phyloP scores from a whole-genome alignment of 179 eudicot genomes.

The Silene vulgaris region DNA sequence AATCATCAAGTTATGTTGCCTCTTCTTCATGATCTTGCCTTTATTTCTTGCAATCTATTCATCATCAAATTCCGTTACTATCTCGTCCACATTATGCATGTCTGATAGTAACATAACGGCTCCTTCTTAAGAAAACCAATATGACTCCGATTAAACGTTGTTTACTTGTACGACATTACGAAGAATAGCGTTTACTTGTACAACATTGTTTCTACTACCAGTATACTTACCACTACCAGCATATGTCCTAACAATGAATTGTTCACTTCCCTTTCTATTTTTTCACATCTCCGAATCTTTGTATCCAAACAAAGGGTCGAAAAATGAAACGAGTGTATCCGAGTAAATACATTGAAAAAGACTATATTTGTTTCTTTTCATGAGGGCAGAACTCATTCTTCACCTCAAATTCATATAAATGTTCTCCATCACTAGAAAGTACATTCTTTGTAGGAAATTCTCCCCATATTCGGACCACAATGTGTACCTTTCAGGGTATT shows the following conservation, averaged over 20 bases:
- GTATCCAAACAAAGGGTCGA: neutral
- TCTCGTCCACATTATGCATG: neutral
- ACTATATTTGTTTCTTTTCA: conserved; percentile 1
- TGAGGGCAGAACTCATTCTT: conserved; percentile 12
- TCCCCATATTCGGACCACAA: conserved; percentile 13
- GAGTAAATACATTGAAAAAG: neutral
- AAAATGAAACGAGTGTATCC: neutral
- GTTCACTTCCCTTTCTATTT: neutral
- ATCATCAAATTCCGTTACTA: neutral
- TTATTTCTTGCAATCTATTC: neutral
- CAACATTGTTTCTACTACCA: neutral
- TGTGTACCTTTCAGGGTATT: neutral
- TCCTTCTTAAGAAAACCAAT: too few species aligned
- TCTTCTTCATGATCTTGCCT: neutral
- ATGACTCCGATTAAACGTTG: neutral
- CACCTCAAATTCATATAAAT: conserved; percentile 15
- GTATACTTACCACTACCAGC: too few species aligned
- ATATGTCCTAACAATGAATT: neutral
- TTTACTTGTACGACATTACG: neutral
- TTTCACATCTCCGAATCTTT: too few species aligned
- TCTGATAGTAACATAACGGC: neutral
- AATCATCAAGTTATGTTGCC: neutral
- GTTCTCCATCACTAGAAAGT: conserved; percentile 11
- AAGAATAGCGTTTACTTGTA: neutral
- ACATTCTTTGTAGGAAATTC: conserved; percentile 1